phyloP scores from a whole-genome alignment of 352 stramenopile species.

The Thraustochytrium sp. region DNA sequence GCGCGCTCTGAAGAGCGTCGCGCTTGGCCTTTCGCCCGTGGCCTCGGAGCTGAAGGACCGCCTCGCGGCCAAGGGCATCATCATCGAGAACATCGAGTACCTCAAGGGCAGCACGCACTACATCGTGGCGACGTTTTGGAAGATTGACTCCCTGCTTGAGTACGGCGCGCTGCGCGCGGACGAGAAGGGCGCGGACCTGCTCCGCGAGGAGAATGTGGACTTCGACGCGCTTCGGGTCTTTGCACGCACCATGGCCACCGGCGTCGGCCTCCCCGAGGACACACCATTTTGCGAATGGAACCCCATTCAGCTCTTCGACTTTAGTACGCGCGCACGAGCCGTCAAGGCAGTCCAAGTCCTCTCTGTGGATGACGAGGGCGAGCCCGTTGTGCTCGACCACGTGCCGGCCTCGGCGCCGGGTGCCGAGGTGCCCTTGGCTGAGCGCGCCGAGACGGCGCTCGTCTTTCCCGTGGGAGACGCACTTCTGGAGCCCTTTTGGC shows the following conservation, averaged over 20 bases:
- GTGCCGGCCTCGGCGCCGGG: background rate
- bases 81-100: constrained; percentile 75
- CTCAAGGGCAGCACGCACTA: constrained; percentile 76
- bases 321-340: constrained; percentile 66
- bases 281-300: constrained; percentile 55
- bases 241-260: background rate
- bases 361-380: too few relatives aligned
- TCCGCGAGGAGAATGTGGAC: background rate
- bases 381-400: background rate
- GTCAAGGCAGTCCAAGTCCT: constrained; percentile 53
- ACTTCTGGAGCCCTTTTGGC: constrained; percentile 75
- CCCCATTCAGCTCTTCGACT: constrained; percentile 69
- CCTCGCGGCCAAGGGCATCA: constrained; percentile 48
- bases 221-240: background rate
- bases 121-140: constrained; percentile 67
- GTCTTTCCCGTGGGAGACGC: constrained; percentile 68
- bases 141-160: background rate
- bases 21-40: background rate
- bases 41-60: background rate
- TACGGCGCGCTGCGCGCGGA: background rate
- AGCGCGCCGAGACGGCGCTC: constrained; percentile 50
- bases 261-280: constrained; percentile 66
- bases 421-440: background rate
- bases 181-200: background rate
- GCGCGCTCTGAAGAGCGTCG: constrained; percentile 48